Conservation (phyloP, 1,139 yeast species). For the Geotrichum klebahnii region DNA sequence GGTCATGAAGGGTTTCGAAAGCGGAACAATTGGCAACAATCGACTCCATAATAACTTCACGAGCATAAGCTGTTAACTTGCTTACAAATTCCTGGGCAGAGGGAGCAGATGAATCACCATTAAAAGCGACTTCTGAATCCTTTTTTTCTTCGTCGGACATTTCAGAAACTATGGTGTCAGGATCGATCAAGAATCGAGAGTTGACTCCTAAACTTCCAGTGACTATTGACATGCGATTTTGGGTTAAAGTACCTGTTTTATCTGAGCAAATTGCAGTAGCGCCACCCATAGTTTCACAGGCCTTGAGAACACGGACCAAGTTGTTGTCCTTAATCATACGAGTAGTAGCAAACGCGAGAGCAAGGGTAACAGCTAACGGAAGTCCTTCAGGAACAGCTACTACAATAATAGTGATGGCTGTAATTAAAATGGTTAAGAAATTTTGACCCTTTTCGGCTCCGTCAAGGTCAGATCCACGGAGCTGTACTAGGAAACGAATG, state of each 20-base stretch:
- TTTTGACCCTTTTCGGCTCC: slow-evolving; percentile 78
- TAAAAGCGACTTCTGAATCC: background rate
- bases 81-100: slow-evolving; percentile 40
- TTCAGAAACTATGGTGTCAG: slow-evolving; percentile 22
- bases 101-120: background rate
- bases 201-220: slow-evolving; percentile 58
- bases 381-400: slow-evolving; percentile 99
- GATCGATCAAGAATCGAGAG: slow-evolving; percentile 40
- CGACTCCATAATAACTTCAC: slow-evolving; percentile 51
- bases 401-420: slow-evolving; percentile 86
- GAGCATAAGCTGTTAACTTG: slow-evolving; percentile 37
- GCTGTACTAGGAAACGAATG: slow-evolving; percentile 66
- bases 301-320: slow-evolving; percentile 83
- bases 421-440: slow-evolving; percentile 80
- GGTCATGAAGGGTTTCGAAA: slow-evolving; percentile 56
- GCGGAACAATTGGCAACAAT: slow-evolving; percentile 82
- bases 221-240: slow-evolving; percentile 86
- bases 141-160: slow-evolving; percentile 5
- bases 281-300: slow-evolving; percentile 98
- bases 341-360: slow-evolving; percentile 95
- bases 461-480: slow-evolving; percentile 49
- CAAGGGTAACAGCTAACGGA: slow-evolving; percentile 92
- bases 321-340: slow-evolving; percentile 97
- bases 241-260: slow-evolving; percentile 92
- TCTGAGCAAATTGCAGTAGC: slow-evolving; percentile 97